phyloP scores from a whole-genome alignment of 306 rosid species.

The Cicer judaicum region DNA sequence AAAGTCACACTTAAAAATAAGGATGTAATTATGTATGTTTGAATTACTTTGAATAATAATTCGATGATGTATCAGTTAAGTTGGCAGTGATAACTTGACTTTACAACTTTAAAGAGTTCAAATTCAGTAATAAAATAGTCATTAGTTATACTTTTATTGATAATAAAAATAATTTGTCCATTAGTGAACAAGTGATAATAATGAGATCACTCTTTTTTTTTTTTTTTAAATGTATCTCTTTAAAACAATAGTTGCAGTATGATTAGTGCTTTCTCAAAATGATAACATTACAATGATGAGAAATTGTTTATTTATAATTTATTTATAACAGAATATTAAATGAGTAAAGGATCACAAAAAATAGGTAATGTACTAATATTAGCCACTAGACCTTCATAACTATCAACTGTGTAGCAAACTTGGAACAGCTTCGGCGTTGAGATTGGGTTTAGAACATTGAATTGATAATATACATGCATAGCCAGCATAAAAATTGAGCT shows the following conservation, averaged over 20 bases:
- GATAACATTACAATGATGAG: background rate
- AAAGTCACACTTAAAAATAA: background rate
- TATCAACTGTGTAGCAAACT: slow-evolving; percentile 5
- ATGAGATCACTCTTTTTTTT: background rate
- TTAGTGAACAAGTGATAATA: background rate
- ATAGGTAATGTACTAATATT: background rate
- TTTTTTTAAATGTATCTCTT: background rate
- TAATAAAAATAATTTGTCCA: background rate
- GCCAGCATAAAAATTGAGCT: slow-evolving; percentile 13
- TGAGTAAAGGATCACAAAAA: background rate
- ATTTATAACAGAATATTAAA: background rate
- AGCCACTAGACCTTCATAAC: background rate
- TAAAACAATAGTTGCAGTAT: background rate
- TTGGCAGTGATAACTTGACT: too few relatives aligned
- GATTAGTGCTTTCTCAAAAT: background rate
- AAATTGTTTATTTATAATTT: background rate
- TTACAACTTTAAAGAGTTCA: too few relatives aligned
- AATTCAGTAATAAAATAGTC: too few relatives aligned
- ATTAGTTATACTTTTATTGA: too few relatives aligned
- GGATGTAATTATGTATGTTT: background rate
- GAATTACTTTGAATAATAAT: background rate
- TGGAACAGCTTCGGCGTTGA: background rate
- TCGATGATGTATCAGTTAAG: background rate
- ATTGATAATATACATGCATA: background rate
- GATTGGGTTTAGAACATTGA: background rate